Evolutionary conservation across 176 grass and related monocot species (phyloP).

Genomic region (Areca catechu): DNA sequence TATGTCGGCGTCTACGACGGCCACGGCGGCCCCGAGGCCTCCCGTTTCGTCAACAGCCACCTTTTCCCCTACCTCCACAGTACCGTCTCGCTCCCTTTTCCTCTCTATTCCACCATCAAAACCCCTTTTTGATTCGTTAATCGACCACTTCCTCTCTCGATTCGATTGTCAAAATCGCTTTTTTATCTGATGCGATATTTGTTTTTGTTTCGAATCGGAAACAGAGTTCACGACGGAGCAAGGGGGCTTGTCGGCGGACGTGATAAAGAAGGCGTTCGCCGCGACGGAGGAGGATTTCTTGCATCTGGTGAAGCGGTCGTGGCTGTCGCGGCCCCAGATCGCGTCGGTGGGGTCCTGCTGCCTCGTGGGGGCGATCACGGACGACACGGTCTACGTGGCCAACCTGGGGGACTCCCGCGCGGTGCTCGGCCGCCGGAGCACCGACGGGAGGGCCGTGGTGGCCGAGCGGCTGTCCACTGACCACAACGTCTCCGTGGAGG

Average conservation of each 20-base stretch:
- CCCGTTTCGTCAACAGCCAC: conserved; percentile 52
- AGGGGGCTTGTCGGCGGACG: conserved; percentile 59
- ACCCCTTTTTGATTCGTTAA: too few relatives aligned
- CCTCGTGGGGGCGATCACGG: conserved; percentile 62
- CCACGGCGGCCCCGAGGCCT: conserved; percentile 68
- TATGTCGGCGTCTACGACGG: conserved; percentile 78
- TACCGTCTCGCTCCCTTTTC: conserved; percentile 5
- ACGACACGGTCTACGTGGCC: conserved; percentile 73
- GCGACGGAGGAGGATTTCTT: conserved; percentile 79
- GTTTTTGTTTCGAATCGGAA: neutral
- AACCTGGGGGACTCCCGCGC: conserved; percentile 80
- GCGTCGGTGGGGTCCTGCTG: conserved; percentile 84
- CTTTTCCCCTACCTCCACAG: conserved; percentile 66
- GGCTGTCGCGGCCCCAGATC: conserved; percentile 41
- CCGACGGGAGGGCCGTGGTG: conserved; percentile 31
- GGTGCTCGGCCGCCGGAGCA: conserved; percentile 52
- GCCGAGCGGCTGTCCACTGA: conserved; percentile 61
- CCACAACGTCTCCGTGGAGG: conserved; percentile 56
- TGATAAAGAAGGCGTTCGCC: conserved; percentile 53
- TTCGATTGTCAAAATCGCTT: too few relatives aligned
- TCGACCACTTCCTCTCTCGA: too few relatives aligned
- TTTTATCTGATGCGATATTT: too few relatives aligned
- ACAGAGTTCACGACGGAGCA: conserved; percentile 55
- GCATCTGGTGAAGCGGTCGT: conserved; percentile 49
- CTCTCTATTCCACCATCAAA: neutral